A percentile compares a stretch with the other conserved stretches of the same genome.
Conservation (phyloP, 805 yeast species). For the Kodamaea neixiangensis region DNA sequence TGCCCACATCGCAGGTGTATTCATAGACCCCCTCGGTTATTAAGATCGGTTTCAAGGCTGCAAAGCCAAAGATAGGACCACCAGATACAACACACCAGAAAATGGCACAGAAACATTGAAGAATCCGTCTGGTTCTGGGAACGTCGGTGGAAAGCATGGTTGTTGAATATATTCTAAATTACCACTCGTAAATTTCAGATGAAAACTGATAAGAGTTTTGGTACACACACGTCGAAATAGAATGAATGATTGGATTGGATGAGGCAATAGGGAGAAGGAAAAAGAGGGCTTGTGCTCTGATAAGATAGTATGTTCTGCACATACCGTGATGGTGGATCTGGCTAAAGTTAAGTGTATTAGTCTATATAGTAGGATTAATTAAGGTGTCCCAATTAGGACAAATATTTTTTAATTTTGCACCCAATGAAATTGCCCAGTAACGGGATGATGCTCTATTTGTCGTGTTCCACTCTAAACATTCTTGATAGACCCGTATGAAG, state of each 20-base stretch:
- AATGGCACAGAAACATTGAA: slow-evolving; percentile 57
- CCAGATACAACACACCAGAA: slow-evolving; percentile 89
- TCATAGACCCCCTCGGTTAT: slow-evolving; percentile 75
- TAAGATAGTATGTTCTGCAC: background rate
- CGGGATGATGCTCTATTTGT: background rate
- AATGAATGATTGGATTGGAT: too few species aligned
- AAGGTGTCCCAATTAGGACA: background rate
- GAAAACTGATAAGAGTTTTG: background rate
- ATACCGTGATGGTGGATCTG: too few species aligned
- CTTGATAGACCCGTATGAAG: slow-evolving; percentile 20
- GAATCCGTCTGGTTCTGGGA: slow-evolving; percentile 19
- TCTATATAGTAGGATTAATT: background rate
- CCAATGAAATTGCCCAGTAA: background rate
- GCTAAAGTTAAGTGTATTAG: too few species aligned
- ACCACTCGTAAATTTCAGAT: background rate
- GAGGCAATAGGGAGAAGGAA: background rate
- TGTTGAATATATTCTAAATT: background rate
- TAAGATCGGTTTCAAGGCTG: slow-evolving; percentile 86
- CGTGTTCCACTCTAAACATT: slow-evolving; percentile 12
- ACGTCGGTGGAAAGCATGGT: slow-evolving; percentile 8
- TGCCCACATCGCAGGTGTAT: slow-evolving; percentile 50
- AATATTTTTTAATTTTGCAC: background rate
- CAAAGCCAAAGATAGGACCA: slow-evolving; percentile 94
- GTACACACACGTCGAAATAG: slow-evolving; percentile 1
- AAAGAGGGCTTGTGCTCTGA: background rate